Conservation (phyloP, 495 filamentous ascomycete genomes). For the Penicillium paradoxum region DNA sequence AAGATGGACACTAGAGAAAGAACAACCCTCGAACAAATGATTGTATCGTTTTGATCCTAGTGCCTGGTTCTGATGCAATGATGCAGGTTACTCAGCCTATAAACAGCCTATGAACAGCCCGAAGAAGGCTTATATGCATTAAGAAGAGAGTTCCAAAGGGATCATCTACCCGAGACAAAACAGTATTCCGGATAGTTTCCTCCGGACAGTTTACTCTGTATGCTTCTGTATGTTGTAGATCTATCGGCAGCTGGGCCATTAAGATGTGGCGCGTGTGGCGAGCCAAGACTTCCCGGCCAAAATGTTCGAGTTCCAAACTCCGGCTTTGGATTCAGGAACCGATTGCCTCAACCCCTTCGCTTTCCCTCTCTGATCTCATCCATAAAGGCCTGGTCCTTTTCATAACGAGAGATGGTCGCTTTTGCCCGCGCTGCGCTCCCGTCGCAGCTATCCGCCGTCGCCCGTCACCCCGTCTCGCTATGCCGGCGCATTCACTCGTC, state of each 20-base stretch:
- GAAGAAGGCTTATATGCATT: neutral
- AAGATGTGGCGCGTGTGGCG: conserved; percentile 8
- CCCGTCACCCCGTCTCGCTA: conserved; percentile 15
- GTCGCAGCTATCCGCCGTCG: conserved; percentile 15
- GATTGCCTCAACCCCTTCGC: neutral
- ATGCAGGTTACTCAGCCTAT: conserved; percentile 9
- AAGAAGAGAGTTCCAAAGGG: neutral
- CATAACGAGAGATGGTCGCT: conserved; percentile 11
- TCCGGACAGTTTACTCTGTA: too few species aligned
- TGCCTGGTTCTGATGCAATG: conserved; percentile 9
- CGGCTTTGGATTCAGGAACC: conserved; percentile 1
- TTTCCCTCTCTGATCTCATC: neutral
- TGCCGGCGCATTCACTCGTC: conserved; percentile 50
- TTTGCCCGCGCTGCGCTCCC: conserved; percentile 23
- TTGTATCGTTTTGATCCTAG: neutral
- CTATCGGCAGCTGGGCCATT: neutral
- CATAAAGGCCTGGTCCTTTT: neutral
- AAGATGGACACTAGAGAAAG: neutral
- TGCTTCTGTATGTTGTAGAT: neutral
- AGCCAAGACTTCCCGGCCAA: conserved; percentile 7
- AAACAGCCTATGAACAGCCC: neutral
- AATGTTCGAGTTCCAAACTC: conserved; percentile 3
- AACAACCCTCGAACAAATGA: neutral
- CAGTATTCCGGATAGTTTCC: too few species aligned
- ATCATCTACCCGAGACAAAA: too few species aligned